These are phyloP conservation scores for Chaetomium cochliodes DNA, from an alignment of 495 filamentous ascomycete genomes.

Conservation along the genomic window DNA sequence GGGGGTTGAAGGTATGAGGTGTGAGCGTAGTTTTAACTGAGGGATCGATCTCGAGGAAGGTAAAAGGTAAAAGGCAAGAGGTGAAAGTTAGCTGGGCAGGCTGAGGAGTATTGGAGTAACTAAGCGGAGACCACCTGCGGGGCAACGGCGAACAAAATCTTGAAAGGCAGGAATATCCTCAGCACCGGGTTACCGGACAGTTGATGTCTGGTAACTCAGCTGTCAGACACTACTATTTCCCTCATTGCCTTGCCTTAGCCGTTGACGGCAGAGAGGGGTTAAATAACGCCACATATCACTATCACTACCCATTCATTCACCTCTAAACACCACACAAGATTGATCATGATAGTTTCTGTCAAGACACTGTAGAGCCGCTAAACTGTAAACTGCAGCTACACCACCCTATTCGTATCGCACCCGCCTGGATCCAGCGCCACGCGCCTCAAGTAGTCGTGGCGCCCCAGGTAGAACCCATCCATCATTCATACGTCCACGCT, in stretches of 20 bases:
- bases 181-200: too few relatives aligned
- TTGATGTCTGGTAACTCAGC: not conserved
- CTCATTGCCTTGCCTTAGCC: not conserved
- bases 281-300: not conserved
- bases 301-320: not conserved
- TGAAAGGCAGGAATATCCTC: too few relatives aligned
- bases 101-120: too few relatives aligned
- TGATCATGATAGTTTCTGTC: slow-evolving; percentile 20
- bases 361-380: slow-evolving; percentile 22
- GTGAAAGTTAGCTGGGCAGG: too few relatives aligned
- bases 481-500: not conserved
- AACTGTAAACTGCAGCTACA: slow-evolving; percentile 14
- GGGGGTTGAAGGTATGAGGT: too few relatives aligned
- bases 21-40: too few relatives aligned
- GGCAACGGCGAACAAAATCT: too few relatives aligned
- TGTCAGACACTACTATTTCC: not conserved
- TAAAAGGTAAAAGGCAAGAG: too few relatives aligned
- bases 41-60: too few relatives aligned
- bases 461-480: not conserved
- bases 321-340: not conserved
- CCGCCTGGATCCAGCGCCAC: not conserved
- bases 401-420: slow-evolving; percentile 1
- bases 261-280: slow-evolving; percentile 6
- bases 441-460: not conserved
- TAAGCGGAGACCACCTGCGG: too few relatives aligned